Conservation (phyloP, 2,329 filamentous ascomycete genomes). For the Penicillium sp. region DNA sequence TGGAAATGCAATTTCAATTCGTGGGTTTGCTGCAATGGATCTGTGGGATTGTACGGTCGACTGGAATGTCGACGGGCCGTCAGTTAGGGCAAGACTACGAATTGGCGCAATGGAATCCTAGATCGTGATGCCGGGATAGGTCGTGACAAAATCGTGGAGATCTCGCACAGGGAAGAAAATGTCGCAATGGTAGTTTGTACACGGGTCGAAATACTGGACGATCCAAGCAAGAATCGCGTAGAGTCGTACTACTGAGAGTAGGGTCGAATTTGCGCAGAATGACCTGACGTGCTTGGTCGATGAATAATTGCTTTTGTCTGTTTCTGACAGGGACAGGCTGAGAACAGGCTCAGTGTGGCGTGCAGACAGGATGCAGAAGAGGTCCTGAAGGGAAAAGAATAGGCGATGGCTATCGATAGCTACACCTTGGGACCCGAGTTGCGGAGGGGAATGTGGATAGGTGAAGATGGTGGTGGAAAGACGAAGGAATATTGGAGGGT, state of each 20-base stretch:
- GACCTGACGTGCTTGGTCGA: slow-evolving; percentile 3
- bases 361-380: neutral
- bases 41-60: neutral
- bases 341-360: neutral
- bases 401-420: slow-evolving; percentile 10
- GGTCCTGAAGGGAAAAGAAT: neutral
- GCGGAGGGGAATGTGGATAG: neutral
- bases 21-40: neutral
- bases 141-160: slow-evolving; percentile 3
- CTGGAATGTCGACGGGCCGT: neutral
- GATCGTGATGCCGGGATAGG: neutral
- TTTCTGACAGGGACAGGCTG: neutral
- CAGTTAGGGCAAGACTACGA: slow-evolving; percentile 14
- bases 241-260: slow-evolving; percentile 13
- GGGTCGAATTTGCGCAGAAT: slow-evolving; percentile 4
- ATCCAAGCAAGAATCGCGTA: neutral
- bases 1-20: neutral
- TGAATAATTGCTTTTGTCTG: slow-evolving; percentile 12
- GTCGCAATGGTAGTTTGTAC: neutral
- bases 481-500: slow-evolving; percentile 2
- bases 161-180: slow-evolving; percentile 2
- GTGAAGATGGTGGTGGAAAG: neutral
- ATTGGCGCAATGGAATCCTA: slow-evolving; percentile 12
- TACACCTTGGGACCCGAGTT: slow-evolving; percentile 6
- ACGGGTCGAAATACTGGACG: neutral